Evolutionary conservation across 2,329 filamentous ascomycete genomes (phyloP).

Genomic region (Scedosporium dehoogii): DNA sequence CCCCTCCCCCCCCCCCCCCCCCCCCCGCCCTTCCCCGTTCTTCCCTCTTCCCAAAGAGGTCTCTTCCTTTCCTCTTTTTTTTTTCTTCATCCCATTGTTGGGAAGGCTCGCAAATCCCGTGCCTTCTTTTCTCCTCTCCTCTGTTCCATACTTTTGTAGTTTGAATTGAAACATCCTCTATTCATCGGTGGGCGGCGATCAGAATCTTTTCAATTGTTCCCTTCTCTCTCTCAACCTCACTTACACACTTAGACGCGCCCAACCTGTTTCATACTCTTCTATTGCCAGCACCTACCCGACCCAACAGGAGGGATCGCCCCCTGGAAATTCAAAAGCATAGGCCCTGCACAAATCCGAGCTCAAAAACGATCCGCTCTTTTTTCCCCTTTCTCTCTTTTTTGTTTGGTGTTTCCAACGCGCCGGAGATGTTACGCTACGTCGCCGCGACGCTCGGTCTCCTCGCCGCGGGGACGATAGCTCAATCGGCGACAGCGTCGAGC

Average conservation of each 20-base stretch:
- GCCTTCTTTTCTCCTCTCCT: not conserved
- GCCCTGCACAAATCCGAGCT: not conserved
- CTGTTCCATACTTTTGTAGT: not conserved
- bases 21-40: not conserved
- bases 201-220: not conserved
- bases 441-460: not conserved
- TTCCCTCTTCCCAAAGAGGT: not conserved
- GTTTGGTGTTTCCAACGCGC: not conserved
- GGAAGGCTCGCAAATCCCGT: not conserved
- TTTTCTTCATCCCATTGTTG: not conserved
- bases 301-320: too few relatives aligned
- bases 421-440: constrained; percentile 2
- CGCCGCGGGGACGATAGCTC: not conserved
- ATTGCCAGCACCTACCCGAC: too few relatives aligned
- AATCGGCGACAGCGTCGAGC: not conserved
- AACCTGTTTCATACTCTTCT: not conserved
- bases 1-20: not conserved
- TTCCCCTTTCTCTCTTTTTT: not conserved
- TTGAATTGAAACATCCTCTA: not conserved
- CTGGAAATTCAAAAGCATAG: too few relatives aligned
- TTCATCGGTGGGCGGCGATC: not conserved
- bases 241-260: not conserved
- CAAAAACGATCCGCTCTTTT: not conserved
- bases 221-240: not conserved
- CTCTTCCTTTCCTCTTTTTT: not conserved